Percentiles rank a stretch among this genome's conserved stretches.
Evolutionary conservation across 441 rosid species (phyloP).

Genomic region (Syzygium syzygioides): DNA sequence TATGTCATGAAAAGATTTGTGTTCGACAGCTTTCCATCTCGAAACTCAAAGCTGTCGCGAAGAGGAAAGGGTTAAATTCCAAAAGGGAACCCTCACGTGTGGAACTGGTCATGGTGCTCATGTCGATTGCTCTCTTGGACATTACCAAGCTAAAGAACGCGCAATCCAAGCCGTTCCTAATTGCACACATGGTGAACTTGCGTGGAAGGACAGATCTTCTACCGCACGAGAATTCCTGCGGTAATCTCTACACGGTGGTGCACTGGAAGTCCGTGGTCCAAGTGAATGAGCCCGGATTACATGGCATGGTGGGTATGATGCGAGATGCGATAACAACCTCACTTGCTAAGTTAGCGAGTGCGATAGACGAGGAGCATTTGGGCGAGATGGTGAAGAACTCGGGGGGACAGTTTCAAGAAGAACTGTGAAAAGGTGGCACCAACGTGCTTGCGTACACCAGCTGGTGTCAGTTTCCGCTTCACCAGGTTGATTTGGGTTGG

Average conservation of each 20-base stretch:
- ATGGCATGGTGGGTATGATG: background rate
- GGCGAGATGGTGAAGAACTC: background rate
- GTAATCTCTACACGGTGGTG: conserved; percentile 10
- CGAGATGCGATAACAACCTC: background rate
- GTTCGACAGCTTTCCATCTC: conserved; percentile 1
- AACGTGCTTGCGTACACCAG: conserved; percentile 11
- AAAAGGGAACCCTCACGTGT: conserved; percentile 2
- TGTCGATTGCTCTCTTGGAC: background rate
- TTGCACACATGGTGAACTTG: conserved; percentile 4
- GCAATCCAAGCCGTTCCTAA: conserved; percentile 1
- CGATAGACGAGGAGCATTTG: background rate
- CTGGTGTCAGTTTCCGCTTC: conserved; percentile 10
- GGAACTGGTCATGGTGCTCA: conserved; percentile 4
- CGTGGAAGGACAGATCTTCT: conserved; percentile 9
- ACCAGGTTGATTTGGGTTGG: conserved; percentile 23
- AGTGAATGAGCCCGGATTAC: background rate
- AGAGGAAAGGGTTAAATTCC: background rate
- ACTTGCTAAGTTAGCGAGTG: background rate
- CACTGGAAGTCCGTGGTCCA: background rate
- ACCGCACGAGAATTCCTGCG: background rate
- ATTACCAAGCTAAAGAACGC: background rate
- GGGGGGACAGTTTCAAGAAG: background rate
- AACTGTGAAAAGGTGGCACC: background rate
- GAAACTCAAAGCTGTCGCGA: background rate
- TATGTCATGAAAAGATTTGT: background rate